Conservation (phyloP, 1,139 yeast genomes). For the Lodderomyces metapsilosis region DNA sequence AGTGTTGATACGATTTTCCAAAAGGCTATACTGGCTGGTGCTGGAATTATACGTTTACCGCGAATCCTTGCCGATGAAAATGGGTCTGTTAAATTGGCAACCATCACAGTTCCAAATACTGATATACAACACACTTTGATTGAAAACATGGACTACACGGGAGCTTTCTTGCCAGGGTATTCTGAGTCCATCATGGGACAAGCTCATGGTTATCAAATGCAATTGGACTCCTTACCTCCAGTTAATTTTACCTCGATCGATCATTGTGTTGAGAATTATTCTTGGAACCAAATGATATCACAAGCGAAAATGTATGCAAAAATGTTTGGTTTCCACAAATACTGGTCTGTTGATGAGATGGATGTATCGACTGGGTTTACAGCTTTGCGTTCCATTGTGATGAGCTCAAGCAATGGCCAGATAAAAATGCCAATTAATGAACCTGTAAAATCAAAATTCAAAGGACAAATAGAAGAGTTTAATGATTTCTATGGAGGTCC, state of each 20-base stretch:
- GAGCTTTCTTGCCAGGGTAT: slow-evolving; percentile 61
- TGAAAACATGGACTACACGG: slow-evolving; percentile 44
- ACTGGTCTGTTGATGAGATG: slow-evolving; percentile 81
- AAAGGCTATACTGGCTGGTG: slow-evolving; percentile 55
- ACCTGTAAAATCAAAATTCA: slow-evolving; percentile 66
- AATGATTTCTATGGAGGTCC: slow-evolving; percentile 73
- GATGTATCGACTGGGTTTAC: slow-evolving; percentile 69
- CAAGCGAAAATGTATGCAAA: slow-evolving; percentile 59
- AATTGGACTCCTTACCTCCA: slow-evolving; percentile 26
- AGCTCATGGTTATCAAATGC: slow-evolving; percentile 9
- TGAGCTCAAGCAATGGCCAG: slow-evolving; percentile 65
- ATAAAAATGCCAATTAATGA: slow-evolving; percentile 84
- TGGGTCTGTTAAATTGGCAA: slow-evolving; percentile 57
- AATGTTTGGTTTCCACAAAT: slow-evolving; percentile 70
- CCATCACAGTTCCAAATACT: slow-evolving; percentile 53
- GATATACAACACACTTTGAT: slow-evolving; percentile 72
- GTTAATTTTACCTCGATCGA: slow-evolving; percentile 51
- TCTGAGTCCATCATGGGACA: slow-evolving; percentile 11
- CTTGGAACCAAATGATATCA: slow-evolving; percentile 62
- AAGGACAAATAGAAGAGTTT: slow-evolving; percentile 81
- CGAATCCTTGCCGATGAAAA: slow-evolving; percentile 33
- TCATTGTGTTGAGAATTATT: slow-evolving; percentile 78
- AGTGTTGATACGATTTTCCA: slow-evolving; percentile 45
- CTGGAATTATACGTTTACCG: slow-evolving; percentile 48
- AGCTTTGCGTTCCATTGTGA: slow-evolving; percentile 70